These are phyloP conservation scores for cucumber (Cucumis sativus) DNA, from an alignment of 306 rosid genomes.

Conservation along the genomic window Cucumber_9930_V3 NC_026658.2:17711001-17711500, in stretches of 20 bases:
- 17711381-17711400: slow-evolving; percentile 26
- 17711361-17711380: neutral
- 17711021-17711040: slow-evolving; percentile 52
- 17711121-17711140: neutral
- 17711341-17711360: neutral
- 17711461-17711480: slow-evolving; percentile 37
- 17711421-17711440: slow-evolving; percentile 89
- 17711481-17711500: slow-evolving; percentile 42
- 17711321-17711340: neutral
- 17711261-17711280: neutral
- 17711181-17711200: neutral
- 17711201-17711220: neutral
- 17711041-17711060: slow-evolving; percentile 73
- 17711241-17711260: neutral
- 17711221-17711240: neutral
- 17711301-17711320: too few species aligned
- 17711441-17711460: slow-evolving; percentile 75
- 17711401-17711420: slow-evolving; percentile 41
- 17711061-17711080: slow-evolving; percentile 34
- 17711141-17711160: neutral
- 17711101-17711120: neutral
- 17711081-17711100: slow-evolving; percentile 38
- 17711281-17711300: neutral
- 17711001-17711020: slow-evolving; percentile 81
- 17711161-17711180: neutral